A percentile compares a stretch with the other conserved stretches of the same genome.
Conservation (phyloP, 768 basidiomycete species). For the Pleurotus tuoliensis region DNA sequence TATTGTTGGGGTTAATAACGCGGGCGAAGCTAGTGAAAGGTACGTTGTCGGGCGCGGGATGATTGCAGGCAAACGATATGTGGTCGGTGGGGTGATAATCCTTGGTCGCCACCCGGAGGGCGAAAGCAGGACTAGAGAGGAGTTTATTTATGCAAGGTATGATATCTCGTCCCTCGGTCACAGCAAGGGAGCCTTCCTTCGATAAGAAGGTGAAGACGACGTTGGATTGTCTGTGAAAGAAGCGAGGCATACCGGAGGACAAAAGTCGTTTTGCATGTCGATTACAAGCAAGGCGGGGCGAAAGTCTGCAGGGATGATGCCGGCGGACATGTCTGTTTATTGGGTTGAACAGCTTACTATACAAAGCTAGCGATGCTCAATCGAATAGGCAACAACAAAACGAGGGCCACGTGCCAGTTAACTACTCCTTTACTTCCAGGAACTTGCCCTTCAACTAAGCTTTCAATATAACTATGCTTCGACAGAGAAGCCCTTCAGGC, state of each 20-base stretch:
- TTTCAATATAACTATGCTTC: too few relatives aligned
- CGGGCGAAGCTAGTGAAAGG: conserved; percentile 16
- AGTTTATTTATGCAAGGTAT: conserved; percentile 44
- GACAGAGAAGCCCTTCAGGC: too few relatives aligned
- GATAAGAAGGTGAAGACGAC: conserved; percentile 5
- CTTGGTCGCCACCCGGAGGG: conserved; percentile 36
- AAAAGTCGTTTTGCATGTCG: conserved; percentile 71
- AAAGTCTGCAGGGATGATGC: not conserved
- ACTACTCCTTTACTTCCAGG: too few relatives aligned
- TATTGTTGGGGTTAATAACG: conserved; percentile 31
- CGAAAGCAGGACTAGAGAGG: conserved; percentile 39
- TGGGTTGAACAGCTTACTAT: too few relatives aligned
- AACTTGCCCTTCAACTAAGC: too few relatives aligned
- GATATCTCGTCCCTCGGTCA: conserved; percentile 48
- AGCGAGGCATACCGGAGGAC: conserved; percentile 24
- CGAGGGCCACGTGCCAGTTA: too few relatives aligned
- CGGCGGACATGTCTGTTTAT: not conserved
- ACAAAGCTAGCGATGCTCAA: too few relatives aligned
- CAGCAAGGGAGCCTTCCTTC: conserved; percentile 51
- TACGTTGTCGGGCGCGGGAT: conserved; percentile 18
- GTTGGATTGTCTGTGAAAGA: not conserved
- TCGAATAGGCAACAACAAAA: too few relatives aligned
- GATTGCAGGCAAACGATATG: conserved; percentile 55
- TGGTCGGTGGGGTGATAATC: conserved; percentile 46
- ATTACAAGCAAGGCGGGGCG: conserved; percentile 28